These are phyloP conservation scores for Hydnomerulius pinastri DNA, from an alignment of 768 basidiomycete species.

Conservation along the genomic window DNA sequence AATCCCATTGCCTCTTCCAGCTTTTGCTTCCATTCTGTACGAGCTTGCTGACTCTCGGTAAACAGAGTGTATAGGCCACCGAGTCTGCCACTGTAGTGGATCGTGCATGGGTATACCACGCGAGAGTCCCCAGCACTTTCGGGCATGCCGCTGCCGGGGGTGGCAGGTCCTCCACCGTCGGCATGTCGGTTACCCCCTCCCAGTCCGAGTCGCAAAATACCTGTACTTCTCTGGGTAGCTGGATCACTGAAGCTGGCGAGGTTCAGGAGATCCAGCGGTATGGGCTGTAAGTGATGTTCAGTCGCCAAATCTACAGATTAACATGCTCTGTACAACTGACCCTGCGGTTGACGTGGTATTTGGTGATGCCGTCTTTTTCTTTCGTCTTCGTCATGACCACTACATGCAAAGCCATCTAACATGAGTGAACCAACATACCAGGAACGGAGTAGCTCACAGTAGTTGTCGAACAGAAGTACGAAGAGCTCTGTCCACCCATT, in stretches of 20 bases:
- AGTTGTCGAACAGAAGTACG: slow-evolving; percentile 93
- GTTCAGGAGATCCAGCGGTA: slow-evolving; percentile 88
- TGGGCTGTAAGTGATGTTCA: slow-evolving; percentile 56
- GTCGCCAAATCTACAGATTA: neutral
- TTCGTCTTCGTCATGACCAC: slow-evolving; percentile 90
- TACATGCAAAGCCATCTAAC: slow-evolving; percentile 34
- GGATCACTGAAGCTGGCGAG: slow-evolving; percentile 83
- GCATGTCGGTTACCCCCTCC: slow-evolving; percentile 40
- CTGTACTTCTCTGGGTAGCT: slow-evolving; percentile 71
- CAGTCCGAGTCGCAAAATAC: slow-evolving; percentile 65
- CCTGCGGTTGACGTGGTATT: slow-evolving; percentile 79
- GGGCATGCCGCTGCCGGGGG: slow-evolving; percentile 32
- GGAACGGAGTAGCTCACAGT: slow-evolving; percentile 54
- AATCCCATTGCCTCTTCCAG: slow-evolving; percentile 86
- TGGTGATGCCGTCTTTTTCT: slow-evolving; percentile 71
- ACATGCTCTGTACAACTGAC: slow-evolving; percentile 42
- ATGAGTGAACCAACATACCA: neutral
- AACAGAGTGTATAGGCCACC: slow-evolving; percentile 88
- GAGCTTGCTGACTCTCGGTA: slow-evolving; percentile 74
- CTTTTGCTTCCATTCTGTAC: slow-evolving; percentile 88
- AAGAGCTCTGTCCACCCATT: slow-evolving; percentile 90
- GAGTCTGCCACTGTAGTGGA: slow-evolving; percentile 85
- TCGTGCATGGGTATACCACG: slow-evolving; percentile 82
- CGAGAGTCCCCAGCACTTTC: slow-evolving; percentile 62
- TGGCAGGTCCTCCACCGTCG: slow-evolving; percentile 25